Evolutionary conservation across 768 basidiomycete genomes (phyloP), one percentile per base, ranked within the genome.

Genomic region (Pholiota conissans): DNA sequence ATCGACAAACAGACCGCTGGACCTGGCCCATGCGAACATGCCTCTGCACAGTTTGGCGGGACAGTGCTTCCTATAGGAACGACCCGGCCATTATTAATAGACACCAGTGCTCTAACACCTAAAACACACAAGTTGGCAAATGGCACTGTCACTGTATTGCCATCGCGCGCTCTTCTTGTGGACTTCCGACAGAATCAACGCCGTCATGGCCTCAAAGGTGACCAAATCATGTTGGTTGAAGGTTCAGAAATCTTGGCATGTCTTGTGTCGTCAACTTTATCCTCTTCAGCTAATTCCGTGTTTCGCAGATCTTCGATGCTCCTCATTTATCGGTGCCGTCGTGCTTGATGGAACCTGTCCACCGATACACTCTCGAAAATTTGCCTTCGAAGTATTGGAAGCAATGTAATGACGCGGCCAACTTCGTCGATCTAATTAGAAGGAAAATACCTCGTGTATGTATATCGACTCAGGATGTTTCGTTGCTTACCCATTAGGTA

Each of bases 181-280:
- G 84, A 85, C 64, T 79, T 84, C 49, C 77, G 83, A n/a, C 80
- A 83, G 67, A 76, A 78, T 27, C 79, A 83, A 59, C 74, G 81
- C 4, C 71, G 79, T 46, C 76, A 73, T 37, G 78, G 79, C 5
- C 65, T 72, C 27, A 76, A 72, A 58, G 83, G 80, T 5, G 68
- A 74, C 11, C 74, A 81, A 60, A 79, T 84, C 10, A 62, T 84
- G 22, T 55, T 80, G 24, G 69, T 84, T 28, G 71, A 71, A 63
- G 55, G 76, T 22, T 69, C 73, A 47, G 81, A 80, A 6, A 45
- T 49, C 2, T 65, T 73, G 63, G 82, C 79, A 58, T 45, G 65
- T 48, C 22, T 14, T n/a, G n/a, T n/a, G n/a, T 20, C 55, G 34
- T 50, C 14, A 51, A 26, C 14, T n/a, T 34, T 58, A 42, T 51